These are phyloP conservation scores for Lactarius pseudohatsudake DNA, from an alignment of 768 basidiomycete species.

Conservation along the genomic window DNA sequence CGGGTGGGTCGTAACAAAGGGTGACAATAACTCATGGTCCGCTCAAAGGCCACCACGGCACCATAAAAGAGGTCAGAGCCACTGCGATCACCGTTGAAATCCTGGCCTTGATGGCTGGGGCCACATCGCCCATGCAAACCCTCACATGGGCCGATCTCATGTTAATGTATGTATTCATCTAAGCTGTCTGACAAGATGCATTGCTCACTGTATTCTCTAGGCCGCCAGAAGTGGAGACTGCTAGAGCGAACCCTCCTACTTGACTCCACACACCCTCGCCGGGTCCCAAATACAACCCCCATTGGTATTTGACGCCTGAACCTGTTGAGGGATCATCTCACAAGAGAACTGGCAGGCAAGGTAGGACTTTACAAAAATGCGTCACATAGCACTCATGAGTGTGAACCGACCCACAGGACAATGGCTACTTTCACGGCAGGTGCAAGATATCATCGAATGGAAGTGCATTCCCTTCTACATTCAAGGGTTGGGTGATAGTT, in stretches of 20 bases:
- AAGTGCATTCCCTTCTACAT: background rate
- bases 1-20: too few species aligned
- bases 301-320: too few species aligned
- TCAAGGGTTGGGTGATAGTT: background rate
- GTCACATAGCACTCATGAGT: too few species aligned
- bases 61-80: background rate
- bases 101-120: background rate
- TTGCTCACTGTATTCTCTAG: background rate
- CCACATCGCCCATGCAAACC: background rate
- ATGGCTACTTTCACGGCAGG: background rate
- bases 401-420: background rate
- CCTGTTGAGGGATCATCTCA: too few species aligned
- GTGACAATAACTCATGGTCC: background rate
- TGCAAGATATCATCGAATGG: background rate
- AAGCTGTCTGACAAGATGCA: background rate
- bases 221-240: background rate
- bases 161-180: background rate
- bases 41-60: background rate
- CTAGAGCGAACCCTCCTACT: too few species aligned
- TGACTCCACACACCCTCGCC: too few species aligned
- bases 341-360: too few species aligned
- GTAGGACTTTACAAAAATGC: too few species aligned
- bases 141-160: background rate
- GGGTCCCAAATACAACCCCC: too few species aligned
- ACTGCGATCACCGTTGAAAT: background rate